Evolutionary conservation across 768 basidiomycete genomes (phyloP).

Genomic region (Paxillus ammoniavirescens): DNA sequence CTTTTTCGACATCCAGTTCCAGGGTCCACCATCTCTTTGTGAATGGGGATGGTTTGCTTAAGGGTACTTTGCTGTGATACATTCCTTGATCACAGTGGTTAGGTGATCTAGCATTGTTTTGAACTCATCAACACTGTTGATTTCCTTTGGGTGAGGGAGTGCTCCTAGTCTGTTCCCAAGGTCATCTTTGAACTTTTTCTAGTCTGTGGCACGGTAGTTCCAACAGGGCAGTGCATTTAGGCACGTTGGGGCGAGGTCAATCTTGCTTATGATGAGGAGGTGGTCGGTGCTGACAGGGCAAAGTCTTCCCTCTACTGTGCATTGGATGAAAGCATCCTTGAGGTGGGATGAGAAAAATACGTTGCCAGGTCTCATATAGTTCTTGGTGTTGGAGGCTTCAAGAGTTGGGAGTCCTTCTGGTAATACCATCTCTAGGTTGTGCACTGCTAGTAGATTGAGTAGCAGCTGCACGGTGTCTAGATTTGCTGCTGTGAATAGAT

Average conservation of each 20-base stretch:
- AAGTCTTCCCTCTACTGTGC: neutral
- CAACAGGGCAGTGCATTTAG: too few species aligned
- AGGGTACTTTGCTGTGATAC: slow-evolving; percentile 19
- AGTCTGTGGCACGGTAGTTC: slow-evolving; percentile 8
- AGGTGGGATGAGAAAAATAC: slow-evolving; percentile 6
- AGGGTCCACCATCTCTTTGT: slow-evolving; percentile 34
- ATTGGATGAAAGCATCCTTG: neutral
- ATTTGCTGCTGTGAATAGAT: neutral
- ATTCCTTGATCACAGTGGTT: slow-evolving; percentile 10
- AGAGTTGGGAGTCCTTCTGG: slow-evolving; percentile 37
- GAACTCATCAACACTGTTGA: slow-evolving; percentile 5
- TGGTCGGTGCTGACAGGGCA: slow-evolving; percentile 5
- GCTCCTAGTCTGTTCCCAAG: neutral
- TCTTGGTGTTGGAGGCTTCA: slow-evolving; percentile 23
- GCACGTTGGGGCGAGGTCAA: neutral
- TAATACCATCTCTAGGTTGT: slow-evolving; percentile 35
- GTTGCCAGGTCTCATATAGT: slow-evolving; percentile 17
- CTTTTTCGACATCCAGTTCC: slow-evolving; percentile 23
- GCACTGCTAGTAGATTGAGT: slow-evolving; percentile 19
- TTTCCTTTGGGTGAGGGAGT: neutral
- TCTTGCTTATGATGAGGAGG: slow-evolving; percentile 1
- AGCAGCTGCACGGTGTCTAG: slow-evolving; percentile 23
- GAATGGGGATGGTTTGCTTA: slow-evolving; percentile 15
- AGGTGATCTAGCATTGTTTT: slow-evolving; percentile 3
- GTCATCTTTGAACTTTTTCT: slow-evolving; percentile 1